Base-by-base conservation (phyloP, 2,329 filamentous ascomycete genomes). In the Thelonectria discophora region DNA sequence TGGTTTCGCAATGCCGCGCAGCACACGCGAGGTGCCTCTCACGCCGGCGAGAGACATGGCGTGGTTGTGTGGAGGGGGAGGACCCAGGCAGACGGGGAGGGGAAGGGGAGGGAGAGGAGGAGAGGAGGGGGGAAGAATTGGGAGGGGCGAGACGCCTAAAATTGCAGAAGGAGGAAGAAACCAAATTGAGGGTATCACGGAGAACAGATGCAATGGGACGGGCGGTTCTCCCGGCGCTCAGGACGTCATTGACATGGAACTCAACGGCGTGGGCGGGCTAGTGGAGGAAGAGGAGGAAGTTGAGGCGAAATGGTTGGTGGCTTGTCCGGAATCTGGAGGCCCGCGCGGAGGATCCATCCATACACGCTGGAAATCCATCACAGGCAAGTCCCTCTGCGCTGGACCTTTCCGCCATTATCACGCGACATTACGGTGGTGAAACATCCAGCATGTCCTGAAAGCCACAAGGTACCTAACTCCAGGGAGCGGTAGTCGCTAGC, bases 41-140 rank as follows among this genome's bases (percentile, higher is more conserved):
- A 86, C 71, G 60, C 78, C 72, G 46, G 79, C 69, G 65, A 82
- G 70, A 70, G 82, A 82, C 84, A 86, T 86, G 74, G 59, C 63
- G 65, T 65, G 52, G 65, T 61, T n/a, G n/a, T 24, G 24, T 24
- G 24, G 24, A 24, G 24, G 24, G 24, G 24, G 24, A 24, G 24
- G 24, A 4, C 24, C 24, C 24, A 7, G 24, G 60, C 63, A 27
- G 52, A 56, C 54, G 17, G 13, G 10, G 57, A 49, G 48, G 55
- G 55, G 55, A 63, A 34, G 48, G 17, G 42, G 49, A 39, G 49
- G 45, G 37, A 49, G 34, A 20, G 43, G 46, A n/a, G 27, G 48
- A 43, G 8, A 27, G 50, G 46, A 8, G 32, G 12, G 49, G 46
- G 47, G 40, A n/a, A n/a, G n/a, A n/a, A n/a, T n/a, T 24, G 39